These are phyloP conservation scores for Aspergillus affinis DNA, from an alignment of 495 filamentous ascomycete species.

Conservation along the genomic window DNA sequence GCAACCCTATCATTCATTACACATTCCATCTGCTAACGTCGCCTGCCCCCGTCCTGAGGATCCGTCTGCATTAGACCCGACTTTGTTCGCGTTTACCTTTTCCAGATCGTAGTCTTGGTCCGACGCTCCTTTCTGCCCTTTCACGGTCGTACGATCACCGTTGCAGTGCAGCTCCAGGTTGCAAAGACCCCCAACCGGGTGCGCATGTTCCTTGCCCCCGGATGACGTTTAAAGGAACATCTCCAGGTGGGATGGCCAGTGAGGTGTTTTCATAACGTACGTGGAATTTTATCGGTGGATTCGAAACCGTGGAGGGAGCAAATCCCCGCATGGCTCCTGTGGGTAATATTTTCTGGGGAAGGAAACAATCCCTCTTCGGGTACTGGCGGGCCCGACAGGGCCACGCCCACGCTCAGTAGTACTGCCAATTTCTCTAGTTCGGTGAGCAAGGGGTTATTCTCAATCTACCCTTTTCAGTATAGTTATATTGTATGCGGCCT, in stretches of 20 bases:
- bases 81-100: neutral
- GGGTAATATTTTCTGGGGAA: neutral
- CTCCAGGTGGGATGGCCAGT: neutral
- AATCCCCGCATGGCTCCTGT: neutral
- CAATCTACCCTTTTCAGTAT: neutral
- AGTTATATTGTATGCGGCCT: neutral
- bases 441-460: neutral
- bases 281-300: neutral
- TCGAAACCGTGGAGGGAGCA: neutral
- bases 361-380: neutral
- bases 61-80: neutral
- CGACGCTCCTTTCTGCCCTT: neutral
- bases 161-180: neutral
- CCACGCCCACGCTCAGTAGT: neutral
- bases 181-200: neutral
- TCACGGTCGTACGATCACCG: neutral
- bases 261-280: neutral
- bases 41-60: neutral
- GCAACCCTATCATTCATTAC: neutral
- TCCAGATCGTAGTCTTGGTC: neutral
- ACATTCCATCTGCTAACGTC: neutral
- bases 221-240: neutral
- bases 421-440: neutral
- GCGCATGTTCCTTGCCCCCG: neutral
- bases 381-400: neutral